Conservation (phyloP, 2,329 filamentous ascomycete genomes). For the Bretziella fagacearum region DNA sequence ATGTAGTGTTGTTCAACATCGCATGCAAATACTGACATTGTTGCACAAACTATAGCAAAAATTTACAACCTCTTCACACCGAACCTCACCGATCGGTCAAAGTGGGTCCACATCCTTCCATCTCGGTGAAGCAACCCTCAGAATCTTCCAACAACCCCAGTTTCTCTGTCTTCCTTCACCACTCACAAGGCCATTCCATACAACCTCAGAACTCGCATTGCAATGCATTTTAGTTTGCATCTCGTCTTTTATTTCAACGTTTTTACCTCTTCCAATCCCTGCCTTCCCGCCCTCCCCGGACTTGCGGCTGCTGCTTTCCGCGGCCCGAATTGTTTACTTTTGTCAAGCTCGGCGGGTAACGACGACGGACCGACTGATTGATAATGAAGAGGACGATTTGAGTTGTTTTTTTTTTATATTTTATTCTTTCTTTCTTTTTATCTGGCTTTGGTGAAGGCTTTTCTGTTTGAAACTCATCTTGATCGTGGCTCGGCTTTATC, state of each 20-base stretch:
- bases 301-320: not conserved
- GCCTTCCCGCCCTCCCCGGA: not conserved
- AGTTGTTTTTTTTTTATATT: not conserved
- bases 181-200: not conserved
- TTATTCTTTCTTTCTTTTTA: not conserved
- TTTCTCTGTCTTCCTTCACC: not conserved
- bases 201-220: constrained; percentile 1
- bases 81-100: not conserved
- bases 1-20: too few species aligned
- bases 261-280: not conserved
- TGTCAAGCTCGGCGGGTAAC: not conserved
- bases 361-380: constrained; percentile 5
- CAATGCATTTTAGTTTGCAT: not conserved
- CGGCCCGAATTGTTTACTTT: not conserved
- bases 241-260: not conserved
- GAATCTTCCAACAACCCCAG: not conserved
- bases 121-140: not conserved
- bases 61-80: not conserved
- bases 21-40: not conserved
- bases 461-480: too few species aligned
- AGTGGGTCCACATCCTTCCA: not conserved
- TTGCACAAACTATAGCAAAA: not conserved
- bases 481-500: too few species aligned
- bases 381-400: not conserved
- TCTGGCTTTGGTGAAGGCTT: not conserved